phyloP scores from a whole-genome alignment of 331 rosid genomes.

The Saraca asoca region DNA sequence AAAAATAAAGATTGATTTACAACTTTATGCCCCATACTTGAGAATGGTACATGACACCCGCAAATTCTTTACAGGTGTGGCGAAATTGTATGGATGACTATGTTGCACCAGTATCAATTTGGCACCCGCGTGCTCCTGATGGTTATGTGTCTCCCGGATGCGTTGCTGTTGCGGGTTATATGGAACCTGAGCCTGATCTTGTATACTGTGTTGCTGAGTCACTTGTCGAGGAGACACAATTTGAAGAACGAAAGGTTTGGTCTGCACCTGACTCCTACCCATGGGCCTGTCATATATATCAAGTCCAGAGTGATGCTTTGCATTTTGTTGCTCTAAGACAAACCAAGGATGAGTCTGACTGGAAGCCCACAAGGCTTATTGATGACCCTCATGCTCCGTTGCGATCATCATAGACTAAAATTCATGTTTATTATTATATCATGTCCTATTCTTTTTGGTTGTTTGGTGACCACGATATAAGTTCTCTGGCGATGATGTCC shows the following conservation, averaged over 20 bases:
- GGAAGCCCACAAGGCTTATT: conserved; percentile 76
- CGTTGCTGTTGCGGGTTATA: conserved; percentile 60
- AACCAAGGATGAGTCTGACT: conserved; percentile 67
- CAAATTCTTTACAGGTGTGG: conserved; percentile 68
- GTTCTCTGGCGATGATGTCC: conserved; percentile 9
- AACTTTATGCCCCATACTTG: conserved; percentile 19
- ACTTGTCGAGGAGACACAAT: conserved; percentile 70
- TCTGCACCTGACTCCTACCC: conserved; percentile 85
- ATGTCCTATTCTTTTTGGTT: not conserved
- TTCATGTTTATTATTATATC: not conserved
- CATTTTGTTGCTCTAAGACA: conserved; percentile 82
- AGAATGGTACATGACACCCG: conserved; percentile 22
- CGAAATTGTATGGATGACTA: conserved; percentile 87
- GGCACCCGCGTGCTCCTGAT: conserved; percentile 95
- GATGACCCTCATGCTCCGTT: conserved; percentile 51
- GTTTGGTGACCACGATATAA: not conserved
- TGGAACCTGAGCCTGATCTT: conserved; percentile 72
- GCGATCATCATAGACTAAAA: conserved; percentile 35
- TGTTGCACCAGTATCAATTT: conserved; percentile 63
- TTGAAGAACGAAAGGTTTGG: conserved; percentile 88
- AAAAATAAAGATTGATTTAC: no score
- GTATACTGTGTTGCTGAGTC: conserved; percentile 75
- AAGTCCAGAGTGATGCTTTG: conserved; percentile 82
- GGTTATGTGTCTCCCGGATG: conserved; percentile 90
- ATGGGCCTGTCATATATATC: conserved; percentile 87